Conservation (phyloP, 768 basidiomycete genomes). For the Solioccasus polychromus region DNA sequence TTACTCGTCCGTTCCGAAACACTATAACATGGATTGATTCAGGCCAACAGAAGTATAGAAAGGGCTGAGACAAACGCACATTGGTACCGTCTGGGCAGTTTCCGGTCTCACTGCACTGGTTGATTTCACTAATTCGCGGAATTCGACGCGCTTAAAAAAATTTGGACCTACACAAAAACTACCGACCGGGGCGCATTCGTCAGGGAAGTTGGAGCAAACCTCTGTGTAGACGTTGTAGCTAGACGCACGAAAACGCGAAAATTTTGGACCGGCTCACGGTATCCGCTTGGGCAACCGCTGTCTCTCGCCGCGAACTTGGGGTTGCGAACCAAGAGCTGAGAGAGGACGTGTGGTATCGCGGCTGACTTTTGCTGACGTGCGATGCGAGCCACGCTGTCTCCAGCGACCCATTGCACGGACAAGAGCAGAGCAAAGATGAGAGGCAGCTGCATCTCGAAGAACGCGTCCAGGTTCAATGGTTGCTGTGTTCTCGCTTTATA, state of each 20-base stretch:
- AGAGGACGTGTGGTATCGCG: background rate
- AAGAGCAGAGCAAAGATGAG: slow-evolving; percentile 12
- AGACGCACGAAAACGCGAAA: background rate
- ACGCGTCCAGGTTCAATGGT: background rate
- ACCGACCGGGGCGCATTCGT: slow-evolving; percentile 15
- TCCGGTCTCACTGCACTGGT: slow-evolving; percentile 8
- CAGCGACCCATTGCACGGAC: slow-evolving; percentile 8
- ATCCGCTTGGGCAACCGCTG: slow-evolving; percentile 11
- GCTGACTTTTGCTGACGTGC: slow-evolving; percentile 5
- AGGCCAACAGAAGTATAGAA: background rate
- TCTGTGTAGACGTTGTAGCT: slow-evolving; percentile 5
- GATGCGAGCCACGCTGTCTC: background rate
- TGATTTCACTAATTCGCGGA: background rate
- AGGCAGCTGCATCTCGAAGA: slow-evolving; percentile 12
- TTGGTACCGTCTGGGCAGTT: slow-evolving; percentile 16
- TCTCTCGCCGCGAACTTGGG: slow-evolving; percentile 10
- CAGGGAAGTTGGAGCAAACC: slow-evolving; percentile 18
- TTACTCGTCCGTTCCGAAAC: slow-evolving; percentile 5
- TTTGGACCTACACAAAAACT: slow-evolving; percentile 19
- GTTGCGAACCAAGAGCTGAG: slow-evolving; percentile 12
- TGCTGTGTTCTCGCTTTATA: slow-evolving; percentile 2
- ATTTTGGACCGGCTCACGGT: slow-evolving; percentile 8
- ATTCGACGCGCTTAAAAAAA: too few species aligned
- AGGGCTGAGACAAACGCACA: slow-evolving; percentile 6
- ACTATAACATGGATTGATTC: slow-evolving; percentile 8